Conservation (phyloP, 768 basidiomycete genomes). For the Fibroporia radiculosa region DNA sequence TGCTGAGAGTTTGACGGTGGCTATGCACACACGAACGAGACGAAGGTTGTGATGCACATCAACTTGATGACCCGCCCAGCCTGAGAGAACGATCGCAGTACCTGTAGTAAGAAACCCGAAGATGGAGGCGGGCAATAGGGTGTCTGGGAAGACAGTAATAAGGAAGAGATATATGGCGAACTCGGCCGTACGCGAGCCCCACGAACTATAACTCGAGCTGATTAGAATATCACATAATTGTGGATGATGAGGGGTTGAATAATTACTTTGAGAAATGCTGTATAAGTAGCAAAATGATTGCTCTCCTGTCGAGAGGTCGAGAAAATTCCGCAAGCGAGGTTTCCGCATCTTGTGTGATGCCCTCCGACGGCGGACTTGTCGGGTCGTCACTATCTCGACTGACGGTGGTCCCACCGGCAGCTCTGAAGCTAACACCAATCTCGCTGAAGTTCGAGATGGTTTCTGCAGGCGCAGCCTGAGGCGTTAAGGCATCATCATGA, state of each 20-base stretch:
- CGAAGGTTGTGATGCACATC: constrained; percentile 30
- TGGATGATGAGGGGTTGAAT: background rate
- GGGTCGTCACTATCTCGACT: too few relatives aligned
- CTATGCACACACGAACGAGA: constrained; percentile 32
- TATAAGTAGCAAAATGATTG: constrained; percentile 8
- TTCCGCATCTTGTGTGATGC: too few relatives aligned
- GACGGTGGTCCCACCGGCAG: too few relatives aligned
- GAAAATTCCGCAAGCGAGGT: background rate
- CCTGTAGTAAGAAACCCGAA: constrained; percentile 38
- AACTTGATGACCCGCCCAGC: constrained; percentile 34
- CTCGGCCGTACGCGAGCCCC: constrained; percentile 31
- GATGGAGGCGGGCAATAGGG: constrained; percentile 40
- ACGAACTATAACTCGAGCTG: constrained; percentile 7
- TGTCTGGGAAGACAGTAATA: constrained; percentile 32
- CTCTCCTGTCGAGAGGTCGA: constrained; percentile 8
- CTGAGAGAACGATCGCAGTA: constrained; percentile 32
- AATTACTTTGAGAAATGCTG: constrained; percentile 17
- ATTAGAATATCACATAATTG: background rate
- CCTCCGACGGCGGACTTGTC: too few relatives aligned
- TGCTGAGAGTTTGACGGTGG: constrained; percentile 32
- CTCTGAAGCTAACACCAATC: too few relatives aligned
- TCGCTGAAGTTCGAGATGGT: too few relatives aligned
- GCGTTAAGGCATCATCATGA: too few relatives aligned
- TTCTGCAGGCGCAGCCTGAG: too few relatives aligned
- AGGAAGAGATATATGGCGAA: constrained; percentile 38